Percentiles rank a stretch among this genome's conserved stretches.
phyloP scores from a whole-genome alignment of 768 basidiomycete species.

The Leccinum olivaceopallidum region DNA sequence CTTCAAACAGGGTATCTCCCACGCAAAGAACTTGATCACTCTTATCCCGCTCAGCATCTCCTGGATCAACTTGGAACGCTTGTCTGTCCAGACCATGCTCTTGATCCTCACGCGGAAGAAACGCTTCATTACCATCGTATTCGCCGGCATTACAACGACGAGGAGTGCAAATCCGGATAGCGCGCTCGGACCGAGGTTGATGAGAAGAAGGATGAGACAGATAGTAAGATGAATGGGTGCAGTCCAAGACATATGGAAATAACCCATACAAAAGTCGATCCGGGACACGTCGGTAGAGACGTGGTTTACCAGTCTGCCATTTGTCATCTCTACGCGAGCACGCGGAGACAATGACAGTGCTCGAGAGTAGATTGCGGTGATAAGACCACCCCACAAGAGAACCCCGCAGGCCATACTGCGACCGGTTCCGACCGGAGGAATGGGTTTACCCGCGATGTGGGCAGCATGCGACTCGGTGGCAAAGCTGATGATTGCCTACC shows the following conservation, averaged over 20 bases:
- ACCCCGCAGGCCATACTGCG: conserved; percentile 57
- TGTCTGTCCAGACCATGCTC: too few species aligned
- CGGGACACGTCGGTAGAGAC: conserved; percentile 82
- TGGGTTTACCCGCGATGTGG: conserved; percentile 37
- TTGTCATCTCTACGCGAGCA: conserved; percentile 76
- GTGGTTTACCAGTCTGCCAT: conserved; percentile 48
- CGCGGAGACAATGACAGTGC: conserved; percentile 76
- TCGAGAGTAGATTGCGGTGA: conserved; percentile 82
- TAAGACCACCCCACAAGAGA: conserved; percentile 79
- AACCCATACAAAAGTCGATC: conserved; percentile 83
- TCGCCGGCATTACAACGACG: conserved; percentile 69
- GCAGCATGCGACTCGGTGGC: conserved; percentile 59
- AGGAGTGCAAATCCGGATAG: conserved; percentile 63
- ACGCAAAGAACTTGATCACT: conserved; percentile 90
- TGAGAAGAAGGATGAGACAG: conserved; percentile 70
- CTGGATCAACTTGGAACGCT: too few species aligned
- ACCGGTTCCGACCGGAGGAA: conserved; percentile 53
- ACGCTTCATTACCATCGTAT: conserved; percentile 70
- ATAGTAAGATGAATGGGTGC: conserved; percentile 64
- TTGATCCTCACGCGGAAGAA: conserved; percentile 50
- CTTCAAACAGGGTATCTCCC: conserved; percentile 80
- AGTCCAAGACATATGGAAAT: conserved; percentile 59
- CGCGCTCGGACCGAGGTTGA: conserved; percentile 66
- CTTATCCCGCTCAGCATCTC: conserved; percentile 33
- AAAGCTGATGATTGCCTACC: conserved; percentile 70